These are phyloP conservation scores for Colletotrichum lentis DNA, from an alignment of 2,329 filamentous ascomycete genomes.

Conservation along the genomic window DNA sequence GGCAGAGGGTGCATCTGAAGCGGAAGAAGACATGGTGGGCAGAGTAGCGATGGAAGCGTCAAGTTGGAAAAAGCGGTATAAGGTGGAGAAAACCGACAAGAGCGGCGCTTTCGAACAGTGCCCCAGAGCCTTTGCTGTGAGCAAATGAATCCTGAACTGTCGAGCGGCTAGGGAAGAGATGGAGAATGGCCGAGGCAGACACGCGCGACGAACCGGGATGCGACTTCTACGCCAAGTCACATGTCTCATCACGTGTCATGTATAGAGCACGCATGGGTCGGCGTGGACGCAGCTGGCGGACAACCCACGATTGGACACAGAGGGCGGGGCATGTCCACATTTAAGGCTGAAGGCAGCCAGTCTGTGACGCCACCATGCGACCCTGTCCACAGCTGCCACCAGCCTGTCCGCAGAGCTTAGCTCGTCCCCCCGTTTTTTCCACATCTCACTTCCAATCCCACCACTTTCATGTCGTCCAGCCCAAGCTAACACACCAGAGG, in stretches of 20 bases:
- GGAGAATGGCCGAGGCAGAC: background rate
- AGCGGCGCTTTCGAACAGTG: too few species aligned
- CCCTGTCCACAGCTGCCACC: conserved; percentile 12
- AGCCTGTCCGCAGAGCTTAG: background rate
- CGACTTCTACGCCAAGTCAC: conserved; percentile 26
- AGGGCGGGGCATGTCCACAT: conserved; percentile 34
- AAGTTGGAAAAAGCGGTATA: background rate
- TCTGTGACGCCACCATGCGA: conserved; percentile 32
- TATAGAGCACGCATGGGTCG: background rate
- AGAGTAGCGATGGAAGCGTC: background rate
- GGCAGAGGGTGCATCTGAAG: conserved; percentile 17
- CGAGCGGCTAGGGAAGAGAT: too few species aligned
- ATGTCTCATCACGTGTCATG: background rate
- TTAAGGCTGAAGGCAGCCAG: conserved; percentile 40
- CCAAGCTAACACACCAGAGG: conserved; percentile 19
- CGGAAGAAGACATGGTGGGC: conserved; percentile 24
- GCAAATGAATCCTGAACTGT: background rate
- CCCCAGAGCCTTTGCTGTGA: background rate
- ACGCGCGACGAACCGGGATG: conserved; percentile 7
- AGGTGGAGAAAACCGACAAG: too few species aligned
- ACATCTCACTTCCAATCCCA: background rate
- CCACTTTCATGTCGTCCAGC: background rate
- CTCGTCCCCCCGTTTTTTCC: background rate
- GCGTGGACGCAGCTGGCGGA: background rate
- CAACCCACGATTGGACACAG: background rate